phyloP scores from a whole-genome alignment of 164 flowering plant species.

The Litsea cubeba region DNA sequence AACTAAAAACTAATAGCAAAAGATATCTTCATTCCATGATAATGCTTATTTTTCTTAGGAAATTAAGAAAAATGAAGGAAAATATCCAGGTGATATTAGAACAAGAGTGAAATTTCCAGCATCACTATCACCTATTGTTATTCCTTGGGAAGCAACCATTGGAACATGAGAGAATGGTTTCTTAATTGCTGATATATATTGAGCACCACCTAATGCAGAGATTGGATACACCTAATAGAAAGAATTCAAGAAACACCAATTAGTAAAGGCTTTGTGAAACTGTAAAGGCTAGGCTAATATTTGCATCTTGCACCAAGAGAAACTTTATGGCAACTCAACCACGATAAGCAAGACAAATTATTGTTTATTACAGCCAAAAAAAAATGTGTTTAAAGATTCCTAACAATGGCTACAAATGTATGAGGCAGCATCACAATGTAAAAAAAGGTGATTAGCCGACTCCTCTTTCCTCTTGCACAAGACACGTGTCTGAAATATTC shows the following conservation, averaged over 20 bases:
- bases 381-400: no score
- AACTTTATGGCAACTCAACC: not conserved
- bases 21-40: not conserved
- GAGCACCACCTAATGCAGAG: constrained; percentile 26
- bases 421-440: no score
- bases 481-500: no score
- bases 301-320: not conserved
- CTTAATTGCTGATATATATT: constrained; percentile 29
- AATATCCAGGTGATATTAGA: not conserved
- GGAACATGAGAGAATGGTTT: constrained; percentile 31
- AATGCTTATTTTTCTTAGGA: not conserved
- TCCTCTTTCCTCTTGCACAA: no score
- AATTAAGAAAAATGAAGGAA: not conserved
- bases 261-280: not conserved
- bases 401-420: no score
- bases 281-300: not conserved
- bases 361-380: no score
- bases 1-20: not conserved
- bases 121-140: constrained; percentile 21
- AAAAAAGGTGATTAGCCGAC: no score
- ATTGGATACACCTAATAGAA: constrained; percentile 29
- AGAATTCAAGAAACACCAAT: not conserved
- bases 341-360: not conserved
- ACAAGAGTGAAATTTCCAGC: not conserved
- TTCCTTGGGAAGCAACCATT: constrained; percentile 37